Evolutionary conservation across 768 basidiomycete genomes (phyloP), one percentile per base, ranked within the genome.

Genomic region (Panus rudis): DNA sequence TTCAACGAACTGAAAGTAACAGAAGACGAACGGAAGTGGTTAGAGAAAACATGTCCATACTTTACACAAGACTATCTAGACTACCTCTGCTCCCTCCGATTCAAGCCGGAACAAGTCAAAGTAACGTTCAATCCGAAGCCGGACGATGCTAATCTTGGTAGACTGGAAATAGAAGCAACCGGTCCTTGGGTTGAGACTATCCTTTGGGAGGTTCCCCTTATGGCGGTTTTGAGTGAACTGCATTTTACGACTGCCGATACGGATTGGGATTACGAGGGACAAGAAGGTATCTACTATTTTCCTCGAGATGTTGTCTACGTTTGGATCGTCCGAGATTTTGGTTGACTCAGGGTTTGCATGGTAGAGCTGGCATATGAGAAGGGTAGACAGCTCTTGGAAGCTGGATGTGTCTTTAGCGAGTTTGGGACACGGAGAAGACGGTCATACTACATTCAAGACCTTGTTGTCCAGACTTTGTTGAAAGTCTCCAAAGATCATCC

Each of bases 181-280:
- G 92, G 90, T 6, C 72, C 71, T 4, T 93, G 91, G 91, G 64
- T 65, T 0, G 88, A 92, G 51, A 75, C 87, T 6, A 94, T 98
- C 45, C 67, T 96, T 21, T 99, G 94, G 81, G 96, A 98, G 65
- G 92, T 97, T 1, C 93, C 92, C 1, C 67, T 98, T 39, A 92
- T 98, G 91, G 81, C 92, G 12, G 80, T 80, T 49, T 68, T 99
- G 39, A 91, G 88, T 55, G 92, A 99, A 60, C 78, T 80, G 16
- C 94, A 90, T 65, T 99, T 94, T 65, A 71, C 64, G 16, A 71
- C 73, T 14, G 81, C 78, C 27, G 75, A 76, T 52, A 84, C 71
- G 2, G 83, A 93, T 54, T 99, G 94, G 94, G 75, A 63, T 42
- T 80, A 92, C 48, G 78, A 83, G n/a, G 79, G 81, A 4, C 90